These are phyloP conservation scores for Aspergillus pseudoterreus DNA, from an alignment of 2,329 filamentous ascomycete species.

Conservation along the genomic window DNA sequence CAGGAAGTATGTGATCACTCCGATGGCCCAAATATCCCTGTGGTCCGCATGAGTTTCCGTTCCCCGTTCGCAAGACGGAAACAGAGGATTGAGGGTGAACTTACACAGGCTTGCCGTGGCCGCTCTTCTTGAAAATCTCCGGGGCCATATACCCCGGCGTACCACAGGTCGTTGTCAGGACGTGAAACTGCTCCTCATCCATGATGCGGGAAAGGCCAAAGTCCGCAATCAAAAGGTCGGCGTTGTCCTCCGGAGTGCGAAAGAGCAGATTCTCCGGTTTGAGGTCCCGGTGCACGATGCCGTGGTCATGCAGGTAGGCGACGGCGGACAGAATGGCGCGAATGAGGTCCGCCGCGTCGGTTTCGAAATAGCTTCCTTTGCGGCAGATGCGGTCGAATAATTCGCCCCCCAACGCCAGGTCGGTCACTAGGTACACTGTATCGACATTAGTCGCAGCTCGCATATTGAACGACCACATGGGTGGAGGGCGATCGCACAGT, in stretches of 20 bases:
- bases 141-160: constrained; percentile 99
- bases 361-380: constrained; percentile 98
- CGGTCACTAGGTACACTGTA: constrained; percentile 87
- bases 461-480: no score
- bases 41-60: constrained; percentile 2
- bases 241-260: constrained; percentile 94
- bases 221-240: constrained; percentile 93
- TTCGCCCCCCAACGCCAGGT: constrained; percentile 92
- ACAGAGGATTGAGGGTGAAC: constrained; percentile 14
- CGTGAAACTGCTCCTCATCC: constrained; percentile 98
- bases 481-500: constrained; percentile 52
- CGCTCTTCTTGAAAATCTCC: constrained; percentile 98
- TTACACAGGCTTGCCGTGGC: constrained; percentile 92
- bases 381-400: constrained; percentile 98
- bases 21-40: constrained; percentile 92
- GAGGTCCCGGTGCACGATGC: constrained; percentile 95
- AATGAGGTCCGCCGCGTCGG: constrained; percentile 91
- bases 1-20: constrained; percentile 97
- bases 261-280: constrained; percentile 98
- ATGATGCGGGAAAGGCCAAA: constrained; percentile 96
- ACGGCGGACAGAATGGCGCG: constrained; percentile 95
- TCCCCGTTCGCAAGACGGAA: not conserved
- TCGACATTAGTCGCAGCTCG: not conserved
- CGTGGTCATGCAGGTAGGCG: constrained; percentile 96
- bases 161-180: constrained; percentile 93